phyloP scores from a whole-genome alignment of 331 rosid species.

The Pyracantha coccinea region DNA sequence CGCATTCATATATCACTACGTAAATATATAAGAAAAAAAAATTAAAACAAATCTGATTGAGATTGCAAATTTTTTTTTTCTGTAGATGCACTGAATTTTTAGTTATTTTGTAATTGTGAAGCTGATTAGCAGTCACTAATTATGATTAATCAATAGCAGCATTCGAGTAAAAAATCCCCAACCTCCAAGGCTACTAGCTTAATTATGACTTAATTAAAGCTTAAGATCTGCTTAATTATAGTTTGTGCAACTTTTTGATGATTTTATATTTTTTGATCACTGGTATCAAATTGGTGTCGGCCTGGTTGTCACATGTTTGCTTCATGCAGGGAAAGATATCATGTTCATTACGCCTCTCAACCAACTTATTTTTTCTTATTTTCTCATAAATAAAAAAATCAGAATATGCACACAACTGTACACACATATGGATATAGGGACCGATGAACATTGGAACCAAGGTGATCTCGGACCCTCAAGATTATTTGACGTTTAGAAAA shows the following conservation, averaged over 20 bases:
- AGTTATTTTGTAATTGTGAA: background rate
- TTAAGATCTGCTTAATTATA: too few species aligned
- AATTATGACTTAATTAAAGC: constrained; percentile 7
- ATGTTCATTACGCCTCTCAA: constrained; percentile 27
- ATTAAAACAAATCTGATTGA: too few species aligned
- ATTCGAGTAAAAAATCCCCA: constrained; percentile 4
- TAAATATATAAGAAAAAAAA: background rate
- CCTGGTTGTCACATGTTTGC: constrained; percentile 7
- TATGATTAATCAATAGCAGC: background rate
- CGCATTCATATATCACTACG: background rate
- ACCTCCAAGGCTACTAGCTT: constrained; percentile 5
- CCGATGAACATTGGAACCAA: too few species aligned
- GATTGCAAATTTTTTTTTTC: background rate
- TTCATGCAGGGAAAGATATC: constrained; percentile 18
- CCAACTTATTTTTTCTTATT: constrained; percentile 6
- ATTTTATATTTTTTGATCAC: constrained; percentile 4
- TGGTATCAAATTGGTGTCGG: background rate
- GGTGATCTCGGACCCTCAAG: too few species aligned
- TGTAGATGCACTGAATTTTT: constrained; percentile 5
- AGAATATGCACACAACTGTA: too few species aligned
- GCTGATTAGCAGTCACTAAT: background rate
- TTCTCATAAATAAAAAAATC: background rate
- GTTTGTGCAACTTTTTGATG: constrained; percentile 1
- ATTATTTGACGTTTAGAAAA: too few species aligned
- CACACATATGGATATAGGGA: too few species aligned